A percentile compares a stretch with the other conserved stretches of the same genome.
phyloP scores from a whole-genome alignment of 2,329 filamentous ascomycete genomes.

The Fusarium sp. region DNA sequence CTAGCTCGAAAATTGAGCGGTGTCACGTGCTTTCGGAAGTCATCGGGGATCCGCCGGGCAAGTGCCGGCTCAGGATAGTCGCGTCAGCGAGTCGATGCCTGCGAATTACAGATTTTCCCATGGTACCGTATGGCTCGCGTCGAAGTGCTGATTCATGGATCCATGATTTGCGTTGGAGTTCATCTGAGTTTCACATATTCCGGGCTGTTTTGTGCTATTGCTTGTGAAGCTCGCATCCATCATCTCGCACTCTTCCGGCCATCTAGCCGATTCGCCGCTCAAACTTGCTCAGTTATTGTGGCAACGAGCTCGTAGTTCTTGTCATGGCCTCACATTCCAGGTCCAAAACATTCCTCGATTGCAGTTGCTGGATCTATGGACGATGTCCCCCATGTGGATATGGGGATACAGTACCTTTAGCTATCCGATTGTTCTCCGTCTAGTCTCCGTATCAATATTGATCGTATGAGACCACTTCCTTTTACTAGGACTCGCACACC shows the following conservation, averaged over 20 bases:
- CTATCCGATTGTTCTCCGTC: background rate
- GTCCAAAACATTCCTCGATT: background rate
- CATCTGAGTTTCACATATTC: too few relatives aligned
- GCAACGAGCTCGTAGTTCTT: too few relatives aligned
- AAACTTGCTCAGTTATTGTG: too few relatives aligned
- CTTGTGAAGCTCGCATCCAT: too few relatives aligned
- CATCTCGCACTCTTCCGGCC: too few relatives aligned
- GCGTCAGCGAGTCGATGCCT: slow-evolving; percentile 40
- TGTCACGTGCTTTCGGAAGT: slow-evolving; percentile 50
- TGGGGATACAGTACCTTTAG: background rate
- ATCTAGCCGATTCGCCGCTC: background rate
- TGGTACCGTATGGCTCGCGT: background rate
- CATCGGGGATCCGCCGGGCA: slow-evolving; percentile 32
- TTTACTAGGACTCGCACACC: slow-evolving; percentile 55
- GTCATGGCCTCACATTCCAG: too few relatives aligned
- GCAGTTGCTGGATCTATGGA: background rate
- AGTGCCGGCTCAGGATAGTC: slow-evolving; percentile 9
- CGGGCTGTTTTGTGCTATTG: too few relatives aligned
- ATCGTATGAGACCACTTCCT: slow-evolving; percentile 65
- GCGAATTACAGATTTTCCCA: slow-evolving; percentile 12
- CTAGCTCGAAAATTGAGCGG: slow-evolving; percentile 51
- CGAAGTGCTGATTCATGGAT: too few relatives aligned
- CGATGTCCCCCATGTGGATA: background rate
- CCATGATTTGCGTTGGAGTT: too few relatives aligned
- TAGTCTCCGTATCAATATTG: slow-evolving; percentile 53